A percentile compares a stretch with the other conserved stretches of the same genome.
Conservation (phyloP, 2,329 filamentous ascomycete species). For the Trematosphaeria pertusa region DNA sequence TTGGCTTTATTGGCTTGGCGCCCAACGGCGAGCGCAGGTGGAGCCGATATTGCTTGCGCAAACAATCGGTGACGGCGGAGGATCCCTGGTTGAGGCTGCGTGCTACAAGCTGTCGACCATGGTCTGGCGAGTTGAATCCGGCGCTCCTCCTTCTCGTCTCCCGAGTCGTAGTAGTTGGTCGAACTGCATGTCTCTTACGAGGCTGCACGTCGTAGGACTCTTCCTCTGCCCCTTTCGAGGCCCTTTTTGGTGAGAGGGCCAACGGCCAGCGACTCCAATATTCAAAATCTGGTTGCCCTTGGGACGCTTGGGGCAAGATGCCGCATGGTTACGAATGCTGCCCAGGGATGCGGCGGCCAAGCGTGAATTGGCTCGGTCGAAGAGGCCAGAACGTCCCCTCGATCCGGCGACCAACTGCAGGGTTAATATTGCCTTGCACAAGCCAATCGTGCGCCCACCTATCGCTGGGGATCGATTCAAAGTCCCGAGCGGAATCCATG, state of each 20-base stretch:
- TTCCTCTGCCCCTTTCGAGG: too few species aligned
- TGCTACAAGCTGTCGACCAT: too few species aligned
- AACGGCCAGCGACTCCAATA: too few species aligned
- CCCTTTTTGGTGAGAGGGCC: too few species aligned
- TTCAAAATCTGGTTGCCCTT: constrained; percentile 1
- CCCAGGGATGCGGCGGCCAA: constrained; percentile 4
- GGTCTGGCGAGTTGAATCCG: too few species aligned
- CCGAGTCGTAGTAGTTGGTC: too few species aligned
- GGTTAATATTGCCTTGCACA: constrained; percentile 35
- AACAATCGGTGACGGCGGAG: too few species aligned
- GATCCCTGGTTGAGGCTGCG: too few species aligned
- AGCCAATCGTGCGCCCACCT: constrained; percentile 23
- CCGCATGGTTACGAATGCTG: background rate
- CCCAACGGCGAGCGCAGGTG: background rate
- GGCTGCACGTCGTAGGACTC: too few species aligned
- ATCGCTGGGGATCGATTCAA: constrained; percentile 17
- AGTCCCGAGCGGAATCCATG: constrained; percentile 12
- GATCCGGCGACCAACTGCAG: constrained; percentile 24
- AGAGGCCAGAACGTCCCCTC: constrained; percentile 27
- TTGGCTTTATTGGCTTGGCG: constrained; percentile 12
- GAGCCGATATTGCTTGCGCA: too few species aligned
- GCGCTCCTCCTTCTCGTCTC: too few species aligned
- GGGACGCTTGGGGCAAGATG: background rate
- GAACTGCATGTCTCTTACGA: too few species aligned
- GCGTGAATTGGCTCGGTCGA: constrained; percentile 4